Base-by-base conservation (phyloP, 78 protist species). In the Monosiga brevicollis region DNA sequence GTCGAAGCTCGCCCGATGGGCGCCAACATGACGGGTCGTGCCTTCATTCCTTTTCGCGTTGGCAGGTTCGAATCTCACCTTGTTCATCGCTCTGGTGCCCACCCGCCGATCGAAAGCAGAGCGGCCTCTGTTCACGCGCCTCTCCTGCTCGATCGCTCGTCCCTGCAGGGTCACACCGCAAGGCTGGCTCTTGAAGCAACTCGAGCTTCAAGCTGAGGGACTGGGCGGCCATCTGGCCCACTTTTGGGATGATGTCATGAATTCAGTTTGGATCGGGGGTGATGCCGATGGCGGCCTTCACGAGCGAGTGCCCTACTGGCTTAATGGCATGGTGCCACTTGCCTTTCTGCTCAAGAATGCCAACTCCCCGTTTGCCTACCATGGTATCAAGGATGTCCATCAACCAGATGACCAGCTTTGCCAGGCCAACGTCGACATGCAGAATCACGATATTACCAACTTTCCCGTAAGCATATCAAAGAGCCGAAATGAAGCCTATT, bases 251-350 rank as follows among this genome's bases (percentile, higher is more conserved):
- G 89, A 86, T n/a, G 42, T 86, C 71, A 29, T 38, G 55, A 9
- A 26, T 26, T 36, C 73, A 0, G 43, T 74, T 1, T 86, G 89
- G 89, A 54, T 86, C n/a, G 89, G 89, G 77, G 89, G 89, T 35
- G 0, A n/a, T 0, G 82, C n/a, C 1, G 87, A 84, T 29, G 80
- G 81, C 34, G 89, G 80, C 24, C 20, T 71, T 42, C 85, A 82
- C 75, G 89, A 86, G 73, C 81, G 89, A 37, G 42, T 73, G 24
- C 89, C 89, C 0, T 86, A 86, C 84, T 86, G 85, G 86, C 81
- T 86, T 34, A 82, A 86, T 42, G 89, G 89, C 35, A 24, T 82
- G n/a, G 81, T 86, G 22, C 86, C 86, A 1, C 75, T 81, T 22
- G 89, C 84, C 32, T 36, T 39, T 2, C 78, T 82, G 71, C 39